These are phyloP conservation scores for Aspergillus bertholletiae DNA, from an alignment of 495 filamentous ascomycete genomes.

Conservation along the genomic window DNA sequence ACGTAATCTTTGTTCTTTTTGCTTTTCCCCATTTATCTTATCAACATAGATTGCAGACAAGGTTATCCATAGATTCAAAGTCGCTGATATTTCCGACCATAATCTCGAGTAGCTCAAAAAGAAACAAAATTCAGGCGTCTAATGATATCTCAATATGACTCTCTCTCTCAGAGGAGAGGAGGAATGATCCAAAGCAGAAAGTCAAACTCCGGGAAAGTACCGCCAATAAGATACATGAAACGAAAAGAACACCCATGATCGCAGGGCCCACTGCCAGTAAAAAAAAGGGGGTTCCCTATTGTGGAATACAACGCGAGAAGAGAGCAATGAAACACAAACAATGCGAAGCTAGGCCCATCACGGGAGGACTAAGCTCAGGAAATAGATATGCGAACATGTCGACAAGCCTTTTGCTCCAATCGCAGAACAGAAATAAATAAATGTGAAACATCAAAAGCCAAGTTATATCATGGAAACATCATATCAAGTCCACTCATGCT, in stretches of 20 bases:
- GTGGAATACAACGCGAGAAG: background rate
- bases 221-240: constrained; percentile 11
- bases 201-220: background rate
- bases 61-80: background rate
- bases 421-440: constrained; percentile 1
- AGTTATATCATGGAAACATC: constrained; percentile 23
- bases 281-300: background rate
- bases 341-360: too few relatives aligned
- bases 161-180: constrained; percentile 5
- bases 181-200: background rate
- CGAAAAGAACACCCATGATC: background rate
- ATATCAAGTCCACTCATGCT: constrained; percentile 18
- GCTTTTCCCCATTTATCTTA: background rate
- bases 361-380: background rate
- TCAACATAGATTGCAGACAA: background rate
- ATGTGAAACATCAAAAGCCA: constrained; percentile 4
- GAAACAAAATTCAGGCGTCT: constrained; percentile 3
- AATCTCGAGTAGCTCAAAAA: background rate
- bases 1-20: background rate
- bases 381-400: background rate
- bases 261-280: background rate
- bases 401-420: constrained; percentile 11
- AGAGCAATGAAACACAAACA: background rate
- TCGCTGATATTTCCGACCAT: background rate
- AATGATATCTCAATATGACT: constrained; percentile 11